phyloP scores from a whole-genome alignment of 805 yeast genomes.

The Danielia reshetovae region DNA sequence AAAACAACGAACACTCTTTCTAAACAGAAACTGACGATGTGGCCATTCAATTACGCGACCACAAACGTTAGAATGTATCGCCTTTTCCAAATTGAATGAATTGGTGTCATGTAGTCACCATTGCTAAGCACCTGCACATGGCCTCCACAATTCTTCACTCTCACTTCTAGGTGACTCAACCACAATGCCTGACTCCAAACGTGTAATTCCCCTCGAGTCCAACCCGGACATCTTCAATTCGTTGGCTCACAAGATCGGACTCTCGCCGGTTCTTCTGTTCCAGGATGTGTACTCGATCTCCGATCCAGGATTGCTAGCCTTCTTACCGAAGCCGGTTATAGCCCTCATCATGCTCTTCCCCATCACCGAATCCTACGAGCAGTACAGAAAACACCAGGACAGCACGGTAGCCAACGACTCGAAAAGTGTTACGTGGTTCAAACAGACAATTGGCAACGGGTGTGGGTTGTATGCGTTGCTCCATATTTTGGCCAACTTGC shows the following conservation, averaged over 20 bases:
- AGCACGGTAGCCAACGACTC: constrained; percentile 23
- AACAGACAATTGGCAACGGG: constrained; percentile 81
- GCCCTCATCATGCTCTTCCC: constrained; percentile 85
- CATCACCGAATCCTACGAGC: constrained; percentile 58
- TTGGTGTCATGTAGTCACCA: no score
- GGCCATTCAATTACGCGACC: no score
- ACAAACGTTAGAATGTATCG: no score
- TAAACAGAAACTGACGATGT: no score
- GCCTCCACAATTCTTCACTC: no score
- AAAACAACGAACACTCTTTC: no score
- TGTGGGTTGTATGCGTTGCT: constrained; percentile 90
- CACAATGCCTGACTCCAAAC: constrained; percentile 13
- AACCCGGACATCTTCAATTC: constrained; percentile 79
- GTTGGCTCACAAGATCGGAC: constrained; percentile 66
- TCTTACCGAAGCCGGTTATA: constrained; percentile 76
- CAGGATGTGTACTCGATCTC: constrained; percentile 82
- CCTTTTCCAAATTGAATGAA: no score
- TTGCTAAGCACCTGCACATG: no score
- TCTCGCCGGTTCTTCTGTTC: constrained; percentile 56
- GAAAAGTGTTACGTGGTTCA: constrained; percentile 62
- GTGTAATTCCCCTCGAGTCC: constrained; percentile 83
- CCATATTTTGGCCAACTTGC: constrained; percentile 51
- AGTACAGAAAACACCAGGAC: constrained; percentile 42
- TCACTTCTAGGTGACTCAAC: no score
- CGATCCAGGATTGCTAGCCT: constrained; percentile 75